Evolutionary conservation across 1,139 yeast genomes (phyloP), one percentile per base, ranked within the genome.

Genomic region (Taiozyma sp.): DNA sequence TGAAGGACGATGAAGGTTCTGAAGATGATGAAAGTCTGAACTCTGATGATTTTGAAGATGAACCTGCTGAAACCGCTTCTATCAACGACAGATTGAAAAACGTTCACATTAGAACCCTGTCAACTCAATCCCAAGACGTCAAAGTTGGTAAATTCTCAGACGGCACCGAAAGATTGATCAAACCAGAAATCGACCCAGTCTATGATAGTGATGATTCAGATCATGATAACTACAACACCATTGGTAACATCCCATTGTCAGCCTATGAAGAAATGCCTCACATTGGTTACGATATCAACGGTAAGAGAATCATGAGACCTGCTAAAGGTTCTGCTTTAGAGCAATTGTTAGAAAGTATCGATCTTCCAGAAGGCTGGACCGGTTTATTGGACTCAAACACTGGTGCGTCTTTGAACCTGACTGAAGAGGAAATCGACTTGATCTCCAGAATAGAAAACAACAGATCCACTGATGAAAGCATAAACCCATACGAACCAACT

Each of bases 251-350:
- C 52, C 98, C 99, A 47, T 65, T 93, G 37, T 80, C 93, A 24
- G 97, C 97, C 1, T 93, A 93, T 66, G 99, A 93, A 50, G 96
- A 90, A 67, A 87, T 87, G 85, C 99, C 99, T 2, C 99, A 95
- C 67, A 83, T 93, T 57, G 99, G 99, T 50, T 93, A 93, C 69
- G 95, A 90, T 68, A 90, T 93, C 63, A 95, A 95, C 67, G 99
- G 99, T 64, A 91, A 90, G 68, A 81, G 99, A 64, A 90, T 93
- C 62, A 91, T 95, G 98, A 81, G 99, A 69, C 99, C 99, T 13
- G 99, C 98, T 16, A 87, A 88, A 64, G 97, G 97, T 9, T 83
- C 95, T 51, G 99, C 99, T 1, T 76, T 95, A 60, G 98, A 93
- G 64, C 86, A 85, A 60, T 76, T 93, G 56, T 74, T 95, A 57